These are phyloP conservation scores for Ophiosphaerella narmari DNA, from an alignment of 2,329 filamentous ascomycete species.

Conservation along the genomic window DNA sequence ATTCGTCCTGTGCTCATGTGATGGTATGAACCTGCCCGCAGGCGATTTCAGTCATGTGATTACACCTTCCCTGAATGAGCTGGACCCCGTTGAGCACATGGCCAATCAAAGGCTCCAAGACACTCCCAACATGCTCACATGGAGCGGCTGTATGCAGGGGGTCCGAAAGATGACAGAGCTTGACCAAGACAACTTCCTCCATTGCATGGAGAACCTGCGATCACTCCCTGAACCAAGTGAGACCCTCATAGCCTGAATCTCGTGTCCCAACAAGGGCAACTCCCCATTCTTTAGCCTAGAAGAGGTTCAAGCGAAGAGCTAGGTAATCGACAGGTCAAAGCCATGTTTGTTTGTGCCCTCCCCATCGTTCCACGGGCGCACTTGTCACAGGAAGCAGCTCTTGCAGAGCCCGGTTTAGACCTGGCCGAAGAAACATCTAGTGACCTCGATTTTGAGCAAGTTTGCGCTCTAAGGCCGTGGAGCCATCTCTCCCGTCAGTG, in stretches of 20 bases:
- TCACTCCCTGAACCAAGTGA: neutral
- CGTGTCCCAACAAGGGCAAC: too few relatives aligned
- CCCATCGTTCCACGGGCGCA: too few relatives aligned
- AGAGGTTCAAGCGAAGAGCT: too few relatives aligned
- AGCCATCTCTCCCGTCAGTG: neutral
- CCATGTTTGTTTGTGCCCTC: neutral
- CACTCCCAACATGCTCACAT: conserved; percentile 22
- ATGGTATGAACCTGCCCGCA: conserved; percentile 30
- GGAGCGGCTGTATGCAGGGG: conserved; percentile 32
- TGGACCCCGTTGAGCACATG: conserved; percentile 12
- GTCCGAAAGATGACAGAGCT: neutral
- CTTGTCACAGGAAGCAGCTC: too few relatives aligned
- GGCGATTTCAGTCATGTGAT: conserved; percentile 36
- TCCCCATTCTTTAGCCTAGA: too few relatives aligned
- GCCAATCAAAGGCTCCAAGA: conserved; percentile 31
- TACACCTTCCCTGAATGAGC: conserved; percentile 21
- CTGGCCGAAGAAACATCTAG: too few relatives aligned
- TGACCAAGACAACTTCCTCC: neutral
- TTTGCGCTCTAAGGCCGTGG: neutral
- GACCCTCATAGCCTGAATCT: too few relatives aligned
- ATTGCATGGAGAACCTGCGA: neutral
- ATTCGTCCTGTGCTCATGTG: conserved; percentile 38
- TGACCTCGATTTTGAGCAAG: neutral
- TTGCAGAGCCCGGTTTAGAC: too few relatives aligned
- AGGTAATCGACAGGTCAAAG: neutral